These are phyloP conservation scores for Penicillium salamii DNA, from an alignment of 495 filamentous ascomycete species.

Conservation along the genomic window DNA sequence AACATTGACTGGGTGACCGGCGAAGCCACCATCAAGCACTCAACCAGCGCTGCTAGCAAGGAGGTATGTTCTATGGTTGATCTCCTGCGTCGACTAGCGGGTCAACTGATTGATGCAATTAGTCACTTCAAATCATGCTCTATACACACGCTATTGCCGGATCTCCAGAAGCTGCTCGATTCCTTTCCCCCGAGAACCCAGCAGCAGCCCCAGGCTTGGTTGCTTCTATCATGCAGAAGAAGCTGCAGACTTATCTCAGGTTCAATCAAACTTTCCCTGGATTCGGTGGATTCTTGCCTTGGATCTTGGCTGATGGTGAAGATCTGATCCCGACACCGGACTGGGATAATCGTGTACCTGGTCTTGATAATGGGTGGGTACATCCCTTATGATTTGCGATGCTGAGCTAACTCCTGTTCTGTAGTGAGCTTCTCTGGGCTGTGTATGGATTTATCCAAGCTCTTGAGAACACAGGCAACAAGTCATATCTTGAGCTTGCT, in stretches of 20 bases:
- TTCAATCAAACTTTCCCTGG: slow-evolving; percentile 38
- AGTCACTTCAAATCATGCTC: slow-evolving; percentile 34
- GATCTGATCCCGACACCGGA: slow-evolving; percentile 27
- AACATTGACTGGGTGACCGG: slow-evolving; percentile 30
- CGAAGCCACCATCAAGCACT: slow-evolving; percentile 27
- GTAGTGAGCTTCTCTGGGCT: slow-evolving; percentile 32
- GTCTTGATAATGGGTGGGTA: slow-evolving; percentile 32
- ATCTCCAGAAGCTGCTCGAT: slow-evolving; percentile 24
- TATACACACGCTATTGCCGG: slow-evolving; percentile 31
- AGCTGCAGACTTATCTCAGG: slow-evolving; percentile 30
- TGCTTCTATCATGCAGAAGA: slow-evolving; percentile 27
- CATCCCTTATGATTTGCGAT: neutral
- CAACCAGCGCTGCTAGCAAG: slow-evolving; percentile 37
- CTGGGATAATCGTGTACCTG: slow-evolving; percentile 33
- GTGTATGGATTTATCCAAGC: slow-evolving; percentile 33
- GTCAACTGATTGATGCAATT: neutral
- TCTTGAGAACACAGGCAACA: slow-evolving; percentile 17
- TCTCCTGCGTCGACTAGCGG: too few relatives aligned
- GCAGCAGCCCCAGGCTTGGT: slow-evolving; percentile 22
- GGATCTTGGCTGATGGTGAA: slow-evolving; percentile 21
- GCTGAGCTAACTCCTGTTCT: neutral
- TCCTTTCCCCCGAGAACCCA: slow-evolving; percentile 24
- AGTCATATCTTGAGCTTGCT: slow-evolving; percentile 21
- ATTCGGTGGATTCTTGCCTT: slow-evolving; percentile 34
- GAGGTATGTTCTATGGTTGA: slow-evolving; percentile 15